Conservation (phyloP, 2,329 filamentous ascomycete species). For the Zarea fungicola region DNA sequence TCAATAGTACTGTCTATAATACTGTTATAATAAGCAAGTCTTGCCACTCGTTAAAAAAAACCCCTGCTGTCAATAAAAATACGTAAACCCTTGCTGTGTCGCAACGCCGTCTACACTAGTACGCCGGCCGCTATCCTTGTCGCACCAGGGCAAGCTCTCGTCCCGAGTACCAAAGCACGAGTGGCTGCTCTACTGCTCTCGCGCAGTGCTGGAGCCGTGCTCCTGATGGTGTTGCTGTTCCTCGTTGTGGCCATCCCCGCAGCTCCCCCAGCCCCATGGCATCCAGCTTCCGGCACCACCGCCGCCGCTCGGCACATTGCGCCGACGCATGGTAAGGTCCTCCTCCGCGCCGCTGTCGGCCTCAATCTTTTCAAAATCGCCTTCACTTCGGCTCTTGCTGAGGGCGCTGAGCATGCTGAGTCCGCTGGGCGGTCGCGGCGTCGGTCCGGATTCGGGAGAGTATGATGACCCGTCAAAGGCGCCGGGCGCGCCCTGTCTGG, state of each 20-base stretch:
- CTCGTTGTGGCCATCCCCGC: conserved; percentile 11
- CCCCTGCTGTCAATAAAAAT: conserved; percentile 10
- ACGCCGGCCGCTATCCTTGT: too few relatives aligned
- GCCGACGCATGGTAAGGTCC: conserved; percentile 32
- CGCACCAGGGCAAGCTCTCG: conserved; percentile 1
- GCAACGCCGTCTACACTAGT: conserved; percentile 13
- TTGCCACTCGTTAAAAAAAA: too few relatives aligned
- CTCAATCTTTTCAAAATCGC: conserved; percentile 85
- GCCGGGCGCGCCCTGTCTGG: conserved; percentile 24
- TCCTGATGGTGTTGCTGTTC: too few relatives aligned
- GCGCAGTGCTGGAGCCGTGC: conserved; percentile 33
- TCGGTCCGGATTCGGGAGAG: conserved; percentile 28
- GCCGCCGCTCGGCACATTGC: conserved; percentile 20
- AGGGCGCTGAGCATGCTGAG: conserved; percentile 50
- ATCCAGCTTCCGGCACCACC: conserved; percentile 47
- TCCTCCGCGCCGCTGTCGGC: conserved; percentile 62
- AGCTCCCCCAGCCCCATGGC: conserved; percentile 44
- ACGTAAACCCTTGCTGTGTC: conserved; percentile 10
- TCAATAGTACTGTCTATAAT: not conserved
- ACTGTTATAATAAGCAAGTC: too few relatives aligned
- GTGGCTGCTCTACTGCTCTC: conserved; percentile 28
- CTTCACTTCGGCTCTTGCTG: conserved; percentile 78
- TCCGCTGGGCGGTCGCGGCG: conserved; percentile 43
- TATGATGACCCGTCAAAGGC: conserved; percentile 24
- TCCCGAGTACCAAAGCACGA: conserved; percentile 5